Base-by-base conservation (phyloP, 495 filamentous ascomycete species). In the Terfezia boudieri region DNA sequence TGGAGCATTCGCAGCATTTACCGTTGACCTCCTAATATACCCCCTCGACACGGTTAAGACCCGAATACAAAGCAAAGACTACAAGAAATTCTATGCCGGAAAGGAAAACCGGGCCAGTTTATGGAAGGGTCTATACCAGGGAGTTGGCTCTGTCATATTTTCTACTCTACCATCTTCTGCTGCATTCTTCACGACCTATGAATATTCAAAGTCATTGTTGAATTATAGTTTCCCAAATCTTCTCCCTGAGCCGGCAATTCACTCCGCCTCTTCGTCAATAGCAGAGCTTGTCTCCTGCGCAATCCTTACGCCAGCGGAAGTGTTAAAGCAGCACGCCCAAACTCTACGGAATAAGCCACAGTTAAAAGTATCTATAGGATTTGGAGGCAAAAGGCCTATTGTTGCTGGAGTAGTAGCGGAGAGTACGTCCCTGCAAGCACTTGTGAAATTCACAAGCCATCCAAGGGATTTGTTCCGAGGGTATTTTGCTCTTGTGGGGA, bases 251-350 rank as follows among this genome's bases (percentile, higher is more conserved):
- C 78, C 86, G 0, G 49, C 82, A 10, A 72, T 83, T 53, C 79
- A 92, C 60, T 73, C 78, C 46, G 62, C 77, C 36, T 81, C 87
- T 26, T 90, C 85, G 12, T 79, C 76, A 6, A 66, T 74, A 23
- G 87, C 76, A 0, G 87, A 94, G 64, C 73, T 84, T 54, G 82
- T 86, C 3, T 85, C 84, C 6, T 94, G 88, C 63, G 69, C 81
- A 32, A 82, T 95, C 52, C 74, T 94, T 43, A 89, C 87, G 0
- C 88, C 88, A 0, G 83, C 86, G 38, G 87, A 95, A 65, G 84
- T 93, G 9, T 71, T 94, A 38, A 95, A 95, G 68, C 87, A 94
- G 59, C 93, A 94, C 67, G 84, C 87, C 2, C 88, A 95, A 66
- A 81, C 92, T 9, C 10, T 60, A 17, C n/a, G 37, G 10, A 41